These are phyloP conservation scores for Tylopilus subfusipes DNA, from an alignment of 768 basidiomycete genomes.

Conservation along the genomic window DNA sequence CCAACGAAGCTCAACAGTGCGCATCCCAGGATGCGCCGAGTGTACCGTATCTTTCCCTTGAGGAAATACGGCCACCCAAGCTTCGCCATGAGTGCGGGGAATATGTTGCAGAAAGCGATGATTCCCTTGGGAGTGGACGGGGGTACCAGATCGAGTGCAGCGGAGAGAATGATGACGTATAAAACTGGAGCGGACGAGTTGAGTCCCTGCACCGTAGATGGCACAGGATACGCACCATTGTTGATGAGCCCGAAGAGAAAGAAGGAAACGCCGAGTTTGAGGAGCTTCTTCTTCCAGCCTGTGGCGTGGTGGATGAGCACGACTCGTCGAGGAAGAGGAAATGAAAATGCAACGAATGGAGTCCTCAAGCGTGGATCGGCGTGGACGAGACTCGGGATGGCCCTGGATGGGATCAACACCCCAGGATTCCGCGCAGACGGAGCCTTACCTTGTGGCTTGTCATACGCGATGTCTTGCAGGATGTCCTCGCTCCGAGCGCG, in stretches of 20 bases:
- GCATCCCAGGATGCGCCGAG: conserved; percentile 69
- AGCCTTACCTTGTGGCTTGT: conserved; percentile 25
- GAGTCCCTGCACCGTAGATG: not conserved
- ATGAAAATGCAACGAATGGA: conserved; percentile 21
- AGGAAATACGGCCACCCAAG: conserved; percentile 90
- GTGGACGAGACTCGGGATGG: conserved; percentile 10
- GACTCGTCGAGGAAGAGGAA: not conserved
- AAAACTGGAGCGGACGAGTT: conserved; percentile 50
- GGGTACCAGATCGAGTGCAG: conserved; percentile 91
- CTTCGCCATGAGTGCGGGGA: conserved; percentile 83
- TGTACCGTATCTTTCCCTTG: conserved; percentile 82
- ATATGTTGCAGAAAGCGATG: conserved; percentile 93
- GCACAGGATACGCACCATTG: conserved; percentile 58
- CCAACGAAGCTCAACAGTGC: conserved; percentile 72
- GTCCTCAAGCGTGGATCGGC: conserved; percentile 6
- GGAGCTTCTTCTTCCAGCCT: conserved; percentile 27
- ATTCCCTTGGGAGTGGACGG: conserved; percentile 91
- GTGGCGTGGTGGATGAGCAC: conserved; percentile 14
- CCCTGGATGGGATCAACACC: conserved; percentile 30
- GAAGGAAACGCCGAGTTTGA: conserved; percentile 60
- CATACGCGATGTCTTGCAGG: conserved; percentile 10
- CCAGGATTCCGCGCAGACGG: conserved; percentile 5
- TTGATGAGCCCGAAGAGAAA: conserved; percentile 92
- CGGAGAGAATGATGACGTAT: conserved; percentile 95
- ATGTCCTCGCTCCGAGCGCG: conserved; percentile 7